Evolutionary conservation across 441 rosid species (phyloP).

Genomic region (Bruguiera hainesii): DNA sequence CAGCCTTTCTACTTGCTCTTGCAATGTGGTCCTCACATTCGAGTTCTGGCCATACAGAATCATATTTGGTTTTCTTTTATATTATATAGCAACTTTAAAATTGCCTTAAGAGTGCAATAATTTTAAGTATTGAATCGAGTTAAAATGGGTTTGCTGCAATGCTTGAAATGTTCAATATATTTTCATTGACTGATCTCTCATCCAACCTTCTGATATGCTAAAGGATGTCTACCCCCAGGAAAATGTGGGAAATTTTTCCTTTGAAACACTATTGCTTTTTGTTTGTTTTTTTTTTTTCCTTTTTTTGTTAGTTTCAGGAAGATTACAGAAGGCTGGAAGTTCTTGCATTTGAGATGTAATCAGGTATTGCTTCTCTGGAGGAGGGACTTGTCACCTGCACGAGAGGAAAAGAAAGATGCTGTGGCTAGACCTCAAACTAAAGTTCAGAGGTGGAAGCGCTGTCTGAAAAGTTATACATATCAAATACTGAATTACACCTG

Average conservation of each 20-base stretch:
- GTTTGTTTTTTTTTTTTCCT: slow-evolving; percentile 6
- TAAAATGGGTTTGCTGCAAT: too few species aligned
- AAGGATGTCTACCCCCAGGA: too few species aligned
- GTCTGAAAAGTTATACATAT: slow-evolving; percentile 36
- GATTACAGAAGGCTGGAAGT: slow-evolving; percentile 72
- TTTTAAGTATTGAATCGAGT: neutral
- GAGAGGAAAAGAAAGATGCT: slow-evolving; percentile 53
- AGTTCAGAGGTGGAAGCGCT: slow-evolving; percentile 50
- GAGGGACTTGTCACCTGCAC: slow-evolving; percentile 55
- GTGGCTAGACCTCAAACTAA: slow-evolving; percentile 36
- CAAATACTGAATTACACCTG: slow-evolving; percentile 44
- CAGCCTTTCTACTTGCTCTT: slow-evolving; percentile 3
- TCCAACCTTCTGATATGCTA: too few species aligned
- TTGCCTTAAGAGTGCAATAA: slow-evolving; percentile 2
- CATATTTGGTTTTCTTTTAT: neutral
- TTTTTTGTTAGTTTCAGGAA: slow-evolving; percentile 45
- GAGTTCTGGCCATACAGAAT: neutral
- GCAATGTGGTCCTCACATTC: neutral
- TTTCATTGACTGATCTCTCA: too few species aligned
- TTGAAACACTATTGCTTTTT: too few species aligned
- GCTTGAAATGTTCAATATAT: too few species aligned
- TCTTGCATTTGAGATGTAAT: slow-evolving; percentile 88
- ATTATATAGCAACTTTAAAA: neutral
- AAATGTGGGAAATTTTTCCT: too few species aligned
- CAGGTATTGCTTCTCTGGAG: slow-evolving; percentile 75